Conservation (phyloP, 345 rosid genomes). For the Litchi chinensis region DNA sequence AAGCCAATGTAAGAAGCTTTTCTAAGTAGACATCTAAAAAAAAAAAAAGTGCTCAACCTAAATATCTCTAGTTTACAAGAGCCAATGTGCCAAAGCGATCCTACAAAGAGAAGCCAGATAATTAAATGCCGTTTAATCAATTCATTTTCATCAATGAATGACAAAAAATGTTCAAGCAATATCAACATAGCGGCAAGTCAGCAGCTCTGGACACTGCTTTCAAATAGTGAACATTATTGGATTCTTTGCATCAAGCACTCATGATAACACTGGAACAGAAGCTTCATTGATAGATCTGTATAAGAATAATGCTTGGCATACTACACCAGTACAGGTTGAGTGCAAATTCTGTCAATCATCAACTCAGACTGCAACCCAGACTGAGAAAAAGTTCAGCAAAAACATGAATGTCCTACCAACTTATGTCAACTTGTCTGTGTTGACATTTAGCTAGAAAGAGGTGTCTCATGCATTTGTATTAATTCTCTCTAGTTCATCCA, state of each 20-base stretch:
- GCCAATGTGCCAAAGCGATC: too few species aligned
- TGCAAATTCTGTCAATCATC: not conserved
- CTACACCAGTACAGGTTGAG: not conserved
- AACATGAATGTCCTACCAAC: not conserved
- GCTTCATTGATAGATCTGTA: not conserved
- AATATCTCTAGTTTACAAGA: too few species aligned
- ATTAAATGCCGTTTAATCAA: not conserved
- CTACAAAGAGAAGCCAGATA: too few species aligned
- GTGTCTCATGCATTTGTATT: not conserved
- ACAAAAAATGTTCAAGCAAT: not conserved
- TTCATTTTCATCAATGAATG: not conserved
- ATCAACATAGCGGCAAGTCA: not conserved
- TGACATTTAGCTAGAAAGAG: not conserved
- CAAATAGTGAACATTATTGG: not conserved
- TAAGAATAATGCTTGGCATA: too few species aligned
- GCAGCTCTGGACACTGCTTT: not conserved
- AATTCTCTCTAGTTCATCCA: not conserved
- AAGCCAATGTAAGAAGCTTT: too few species aligned
- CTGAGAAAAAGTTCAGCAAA: not conserved
- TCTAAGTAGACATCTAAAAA: too few species aligned
- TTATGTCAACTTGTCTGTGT: not conserved
- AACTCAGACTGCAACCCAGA: not conserved
- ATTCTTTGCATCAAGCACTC: not conserved
- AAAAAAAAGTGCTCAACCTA: too few species aligned
- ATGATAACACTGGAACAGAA: not conserved